phyloP scores from a whole-genome alignment of 208 protist species.

The Trypanosoma conorhini region DNA sequence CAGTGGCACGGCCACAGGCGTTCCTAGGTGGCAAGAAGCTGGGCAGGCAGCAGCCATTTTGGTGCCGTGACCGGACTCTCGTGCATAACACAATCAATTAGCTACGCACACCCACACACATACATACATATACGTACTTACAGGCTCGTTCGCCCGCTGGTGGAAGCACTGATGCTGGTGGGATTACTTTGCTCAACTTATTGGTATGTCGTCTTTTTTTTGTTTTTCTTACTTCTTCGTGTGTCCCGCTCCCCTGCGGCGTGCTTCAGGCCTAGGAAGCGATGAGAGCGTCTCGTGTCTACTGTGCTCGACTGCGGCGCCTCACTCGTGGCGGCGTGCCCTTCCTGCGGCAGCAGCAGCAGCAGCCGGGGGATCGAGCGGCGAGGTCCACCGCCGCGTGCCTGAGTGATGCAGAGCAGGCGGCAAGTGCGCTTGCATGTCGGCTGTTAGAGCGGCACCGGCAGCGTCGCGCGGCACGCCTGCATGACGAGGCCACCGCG shows the following conservation, averaged over 20 bases:
- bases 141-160: too few relatives aligned
- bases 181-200: not conserved
- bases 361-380: not conserved
- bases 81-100: too few relatives aligned
- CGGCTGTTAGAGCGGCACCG: constrained; percentile 18
- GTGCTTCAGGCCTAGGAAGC: not conserved
- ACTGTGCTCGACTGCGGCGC: constrained; percentile 5
- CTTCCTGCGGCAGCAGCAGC: not conserved
- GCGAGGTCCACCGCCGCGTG: not conserved
- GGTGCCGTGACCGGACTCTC: not conserved
- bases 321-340: not conserved
- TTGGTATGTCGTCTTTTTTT: not conserved
- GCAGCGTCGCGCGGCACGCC: not conserved
- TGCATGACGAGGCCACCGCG: not conserved
- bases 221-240: constrained; percentile 5
- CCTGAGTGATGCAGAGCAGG: not conserved
- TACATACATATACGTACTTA: too few relatives aligned
- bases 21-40: constrained; percentile 3
- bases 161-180: not conserved
- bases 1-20: constrained; percentile 27
- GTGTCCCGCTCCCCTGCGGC: too few relatives aligned
- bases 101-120: too few relatives aligned
- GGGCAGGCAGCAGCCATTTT: not conserved
- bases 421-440: constrained; percentile 3
- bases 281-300: not conserved